phyloP scores from a whole-genome alignment of 805 yeast genomes.

The Hanseniaspora nectarophila region DNA sequence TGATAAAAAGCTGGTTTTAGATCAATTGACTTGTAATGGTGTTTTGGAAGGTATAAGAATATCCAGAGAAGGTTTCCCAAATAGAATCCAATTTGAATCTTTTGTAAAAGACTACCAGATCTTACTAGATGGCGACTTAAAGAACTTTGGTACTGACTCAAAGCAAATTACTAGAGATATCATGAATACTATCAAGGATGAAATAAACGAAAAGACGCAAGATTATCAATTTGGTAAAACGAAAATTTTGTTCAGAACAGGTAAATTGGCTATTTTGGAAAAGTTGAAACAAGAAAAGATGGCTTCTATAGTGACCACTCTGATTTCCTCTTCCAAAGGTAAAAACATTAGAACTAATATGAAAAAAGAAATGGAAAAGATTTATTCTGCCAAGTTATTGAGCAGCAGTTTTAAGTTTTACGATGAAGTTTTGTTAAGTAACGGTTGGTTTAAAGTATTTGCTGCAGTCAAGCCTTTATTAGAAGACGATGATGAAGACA shows the following conservation, averaged over 20 bases:
- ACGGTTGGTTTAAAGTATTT: slow-evolving; percentile 73
- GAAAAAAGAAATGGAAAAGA: slow-evolving; percentile 39
- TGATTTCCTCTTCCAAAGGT: slow-evolving; percentile 62
- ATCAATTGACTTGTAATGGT: slow-evolving; percentile 91
- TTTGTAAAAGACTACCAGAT: slow-evolving; percentile 66
- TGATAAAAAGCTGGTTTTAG: slow-evolving; percentile 65
- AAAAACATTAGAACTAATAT: slow-evolving; percentile 41
- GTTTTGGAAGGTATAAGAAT: slow-evolving; percentile 95
- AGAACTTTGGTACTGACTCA: slow-evolving; percentile 14
- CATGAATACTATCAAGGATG: not conserved
- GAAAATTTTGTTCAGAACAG: slow-evolving; percentile 90
- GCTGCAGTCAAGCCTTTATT: slow-evolving; percentile 64
- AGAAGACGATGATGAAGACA: slow-evolving; percentile 22
- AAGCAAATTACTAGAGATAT: not conserved
- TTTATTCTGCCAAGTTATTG: slow-evolving; percentile 60
- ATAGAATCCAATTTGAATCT: slow-evolving; percentile 71
- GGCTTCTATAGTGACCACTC: slow-evolving; percentile 39
- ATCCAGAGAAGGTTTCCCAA: slow-evolving; percentile 94
- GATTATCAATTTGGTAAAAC: slow-evolving; percentile 79
- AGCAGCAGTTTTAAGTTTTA: slow-evolving; percentile 49
- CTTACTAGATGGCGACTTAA: slow-evolving; percentile 40
- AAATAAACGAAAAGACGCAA: not conserved
- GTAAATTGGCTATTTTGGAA: slow-evolving; percentile 84
- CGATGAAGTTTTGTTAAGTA: slow-evolving; percentile 33
- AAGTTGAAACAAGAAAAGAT: slow-evolving; percentile 58